phyloP scores from a whole-genome alignment of 2,329 filamentous ascomycete species.

The Aspergillus sojae region DNA sequence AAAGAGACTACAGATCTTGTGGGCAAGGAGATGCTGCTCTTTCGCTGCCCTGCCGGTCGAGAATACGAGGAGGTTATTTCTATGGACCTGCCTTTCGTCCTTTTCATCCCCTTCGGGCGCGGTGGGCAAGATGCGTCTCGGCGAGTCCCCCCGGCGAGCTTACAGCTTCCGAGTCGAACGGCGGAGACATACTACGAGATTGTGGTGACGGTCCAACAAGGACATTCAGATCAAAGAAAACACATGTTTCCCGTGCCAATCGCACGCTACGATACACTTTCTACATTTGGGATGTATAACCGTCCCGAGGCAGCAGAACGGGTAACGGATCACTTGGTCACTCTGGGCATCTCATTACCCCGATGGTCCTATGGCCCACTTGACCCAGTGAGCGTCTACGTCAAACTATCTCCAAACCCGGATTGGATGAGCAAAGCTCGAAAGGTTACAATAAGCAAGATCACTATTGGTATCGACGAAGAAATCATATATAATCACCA shows the following conservation, averaged over 20 bases:
- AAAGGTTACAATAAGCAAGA: conserved; percentile 89
- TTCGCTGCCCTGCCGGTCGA: conserved; percentile 79
- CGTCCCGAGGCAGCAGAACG: conserved; percentile 85
- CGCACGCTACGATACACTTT: conserved; percentile 91
- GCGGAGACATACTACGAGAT: conserved; percentile 97
- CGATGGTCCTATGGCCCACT: conserved; percentile 95
- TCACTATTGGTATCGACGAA: conserved; percentile 92
- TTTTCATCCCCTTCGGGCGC: conserved; percentile 94
- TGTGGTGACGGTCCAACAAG: conserved; percentile 93
- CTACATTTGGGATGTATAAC: conserved; percentile 99
- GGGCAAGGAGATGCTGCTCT: conserved; percentile 92
- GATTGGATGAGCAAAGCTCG: conserved; percentile 90
- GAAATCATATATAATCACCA: conserved; percentile 99
- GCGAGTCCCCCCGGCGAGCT: conserved; percentile 85
- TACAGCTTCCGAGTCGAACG: conserved; percentile 89
- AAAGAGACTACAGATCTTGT: conserved; percentile 92
- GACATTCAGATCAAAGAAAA: conserved; percentile 82
- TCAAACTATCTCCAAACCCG: conserved; percentile 88
- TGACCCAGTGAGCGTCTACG: conserved; percentile 93
- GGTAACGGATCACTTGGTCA: conserved; percentile 87
- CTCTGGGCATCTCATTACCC: conserved; percentile 86
- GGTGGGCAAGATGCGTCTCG: conserved; percentile 87
- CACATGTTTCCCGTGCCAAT: conserved; percentile 90
- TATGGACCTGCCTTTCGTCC: conserved; percentile 96
- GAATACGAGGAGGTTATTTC: conserved; percentile 86